Evolutionary conservation across 2,329 filamentous ascomycete species (phyloP).

Genomic region (Pestalotiopsis sp.): DNA sequence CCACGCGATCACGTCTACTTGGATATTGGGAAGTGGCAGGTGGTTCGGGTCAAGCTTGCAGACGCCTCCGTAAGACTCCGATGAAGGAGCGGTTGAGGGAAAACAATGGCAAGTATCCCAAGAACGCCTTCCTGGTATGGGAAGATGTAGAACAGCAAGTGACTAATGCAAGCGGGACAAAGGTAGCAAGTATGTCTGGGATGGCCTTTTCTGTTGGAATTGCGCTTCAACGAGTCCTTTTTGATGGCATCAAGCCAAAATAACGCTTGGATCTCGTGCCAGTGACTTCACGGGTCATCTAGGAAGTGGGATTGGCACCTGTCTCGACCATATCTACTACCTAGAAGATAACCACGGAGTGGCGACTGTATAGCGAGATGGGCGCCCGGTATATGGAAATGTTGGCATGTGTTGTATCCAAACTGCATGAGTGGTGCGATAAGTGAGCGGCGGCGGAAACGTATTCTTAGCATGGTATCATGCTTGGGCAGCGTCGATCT

Average conservation of each 20-base stretch:
- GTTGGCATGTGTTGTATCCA: neutral
- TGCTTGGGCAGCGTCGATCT: neutral
- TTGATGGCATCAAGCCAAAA: neutral
- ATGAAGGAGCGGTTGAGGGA: neutral
- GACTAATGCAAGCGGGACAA: neutral
- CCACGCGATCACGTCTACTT: neutral
- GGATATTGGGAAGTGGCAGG: neutral
- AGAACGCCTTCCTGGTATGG: neutral
- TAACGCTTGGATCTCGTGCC: neutral
- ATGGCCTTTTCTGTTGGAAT: neutral
- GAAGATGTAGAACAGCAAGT: neutral
- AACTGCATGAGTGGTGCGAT: constrained; percentile 1
- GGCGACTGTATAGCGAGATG: neutral
- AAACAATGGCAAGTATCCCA: neutral
- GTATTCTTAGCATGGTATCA: neutral
- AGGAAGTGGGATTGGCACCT: neutral
- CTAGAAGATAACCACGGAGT: neutral
- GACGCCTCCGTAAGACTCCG: neutral
- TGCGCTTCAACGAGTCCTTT: neutral
- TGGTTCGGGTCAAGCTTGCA: neutral
- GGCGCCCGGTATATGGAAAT: neutral
- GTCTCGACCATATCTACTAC: neutral
- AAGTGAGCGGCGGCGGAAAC: neutral
- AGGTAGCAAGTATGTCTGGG: neutral
- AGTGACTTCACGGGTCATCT: neutral